A percentile compares a stretch with the other conserved stretches of the same genome.
phyloP scores from a whole-genome alignment of 2,329 filamentous ascomycete species.

The Teratosphaeriaceae sp. region DNA sequence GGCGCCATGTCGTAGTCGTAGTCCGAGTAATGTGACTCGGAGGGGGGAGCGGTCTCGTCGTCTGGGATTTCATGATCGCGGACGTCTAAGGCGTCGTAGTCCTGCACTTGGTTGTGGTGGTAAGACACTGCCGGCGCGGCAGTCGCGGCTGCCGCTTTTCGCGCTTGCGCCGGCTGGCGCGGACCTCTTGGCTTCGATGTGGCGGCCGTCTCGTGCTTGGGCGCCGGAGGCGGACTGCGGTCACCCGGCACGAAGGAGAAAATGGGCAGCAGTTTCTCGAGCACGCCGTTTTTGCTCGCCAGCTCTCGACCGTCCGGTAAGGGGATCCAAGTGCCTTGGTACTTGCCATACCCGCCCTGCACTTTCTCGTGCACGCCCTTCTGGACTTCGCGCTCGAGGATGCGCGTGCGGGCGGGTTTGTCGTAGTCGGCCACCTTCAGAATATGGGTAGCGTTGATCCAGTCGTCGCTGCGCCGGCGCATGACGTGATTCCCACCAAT shows the following conservation, averaged over 20 bases:
- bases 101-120: slow-evolving; percentile 9
- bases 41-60: slow-evolving; percentile 77
- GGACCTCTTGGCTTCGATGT: slow-evolving; percentile 73
- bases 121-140: neutral
- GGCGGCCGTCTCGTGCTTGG: slow-evolving; percentile 69
- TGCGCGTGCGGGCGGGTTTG: slow-evolving; percentile 90
- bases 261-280: slow-evolving; percentile 75
- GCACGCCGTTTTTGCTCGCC: slow-evolving; percentile 78
- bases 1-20: slow-evolving; percentile 67
- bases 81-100: slow-evolving; percentile 24
- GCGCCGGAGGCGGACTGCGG: slow-evolving; percentile 84
- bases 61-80: slow-evolving; percentile 9
- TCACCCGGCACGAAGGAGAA: slow-evolving; percentile 85
- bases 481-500: slow-evolving; percentile 89
- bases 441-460: slow-evolving; percentile 99
- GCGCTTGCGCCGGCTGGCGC: slow-evolving; percentile 34
- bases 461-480: slow-evolving; percentile 86
- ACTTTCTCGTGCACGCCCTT: slow-evolving; percentile 97
- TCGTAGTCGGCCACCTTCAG: slow-evolving; percentile 95
- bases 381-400: slow-evolving; percentile 93
- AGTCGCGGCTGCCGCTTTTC: slow-evolving; percentile 25
- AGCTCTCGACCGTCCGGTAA: slow-evolving; percentile 72
- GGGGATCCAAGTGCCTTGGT: slow-evolving; percentile 87
- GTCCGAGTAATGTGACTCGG: slow-evolving; percentile 78
- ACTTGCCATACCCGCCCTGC: slow-evolving; percentile 97